Base-by-base conservation (phyloP, 2,329 filamentous ascomycete species). In the Xylariomycetidae sp. region DNA sequence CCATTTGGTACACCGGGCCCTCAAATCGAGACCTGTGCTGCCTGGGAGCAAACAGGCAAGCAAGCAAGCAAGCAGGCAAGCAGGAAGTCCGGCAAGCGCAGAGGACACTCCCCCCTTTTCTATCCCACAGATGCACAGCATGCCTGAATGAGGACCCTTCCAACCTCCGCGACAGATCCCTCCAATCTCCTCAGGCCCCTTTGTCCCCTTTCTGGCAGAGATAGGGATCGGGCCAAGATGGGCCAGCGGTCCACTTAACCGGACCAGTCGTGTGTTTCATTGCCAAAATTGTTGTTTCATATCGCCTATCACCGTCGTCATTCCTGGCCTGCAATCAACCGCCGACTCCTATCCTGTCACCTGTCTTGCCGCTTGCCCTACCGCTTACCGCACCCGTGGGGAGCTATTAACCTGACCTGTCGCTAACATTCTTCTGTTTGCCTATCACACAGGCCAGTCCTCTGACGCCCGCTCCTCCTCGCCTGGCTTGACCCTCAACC, bases 401-500 rank as follows among this genome's bases (percentile, higher is more conserved):
- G 19, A 32, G n/a, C n/a, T n/a, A n/a, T n/a, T n/a, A n/a, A n/a
- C n/a, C n/a, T n/a, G n/a, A n/a, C 32, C 47, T 40, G 34, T 45
- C 44, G 47, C 47, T 50, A 52, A 50, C 45, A 34, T 40, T 40
- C 41, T 49, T 51, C 37, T 50, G 39, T 49, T 47, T 53, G 46
- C 47, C 40, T 31, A 39, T 31, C 44, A 38, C 43, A 57, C 57
- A 65, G 63, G 59, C 50, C 60, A 60, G 33, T 47, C 49, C 46
- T 39, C 45, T 37, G 43, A 44, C 40, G 44, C 61, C 48, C 68
- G 63, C 45, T 72, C 35, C 13, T 32, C 42, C 19, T 39, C 73
- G 48, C 59, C 71, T 44, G 70, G 68, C 47, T 66, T 82, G 54
- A 66, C 73, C 34, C 64, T 82, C 57, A 82, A 79, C 60, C 74